Evolutionary conservation across 1,139 yeast species (phyloP), one percentile per base, ranked within the genome.

Genomic region (Yamadazyma spencermartinsiae): DNA sequence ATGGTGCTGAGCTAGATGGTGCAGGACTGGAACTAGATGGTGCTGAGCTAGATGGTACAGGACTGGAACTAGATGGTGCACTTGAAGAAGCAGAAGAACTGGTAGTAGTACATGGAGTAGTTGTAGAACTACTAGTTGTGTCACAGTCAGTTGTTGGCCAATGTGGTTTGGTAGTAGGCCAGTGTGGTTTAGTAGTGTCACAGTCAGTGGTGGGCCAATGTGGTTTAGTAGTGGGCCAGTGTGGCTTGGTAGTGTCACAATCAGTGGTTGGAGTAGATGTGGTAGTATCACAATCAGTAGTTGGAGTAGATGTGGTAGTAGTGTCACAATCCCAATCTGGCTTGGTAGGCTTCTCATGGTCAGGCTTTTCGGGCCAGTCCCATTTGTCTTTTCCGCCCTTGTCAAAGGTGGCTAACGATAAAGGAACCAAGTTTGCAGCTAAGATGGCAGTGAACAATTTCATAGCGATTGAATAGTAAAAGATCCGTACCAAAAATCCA

Each of bases 211-310:
- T 33, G 5, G 39, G 36, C 18, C 18, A 12, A 26, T 10, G 34
- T 4, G 30, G 30, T 15, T 40, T 36, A n/a, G 44, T 15, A 13
- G 38, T 25, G 17, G 67, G 8, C 8, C 12, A n/a, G n/a, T n/a
- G n/a, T n/a, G n/a, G n/a, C n/a, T n/a, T 54, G 42, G 58, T 48
- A 42, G 63, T 54, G 41, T 58, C 46, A 14, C 54, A 44, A 15
- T 38, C 35, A 31, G 45, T 41, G 12, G 40, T 23, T 16, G 37
- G 28, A n/a, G 40, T 29, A 15, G 42, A 21, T 9, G 46, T 38
- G 34, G 68, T 55, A 41, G 58, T 48, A 42, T 61, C 54, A 41
- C 60, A 45, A 16, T 53, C 45, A 40, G 20, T 39, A 36, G 37
- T 9, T 11, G 7, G 7, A 11, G 4, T 7, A 23, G 27, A 14